Percentiles rank a stretch among this genome's conserved stretches.
Conservation (phyloP, 2,329 filamentous ascomycete species). For the Fusarium nodosum region DNA sequence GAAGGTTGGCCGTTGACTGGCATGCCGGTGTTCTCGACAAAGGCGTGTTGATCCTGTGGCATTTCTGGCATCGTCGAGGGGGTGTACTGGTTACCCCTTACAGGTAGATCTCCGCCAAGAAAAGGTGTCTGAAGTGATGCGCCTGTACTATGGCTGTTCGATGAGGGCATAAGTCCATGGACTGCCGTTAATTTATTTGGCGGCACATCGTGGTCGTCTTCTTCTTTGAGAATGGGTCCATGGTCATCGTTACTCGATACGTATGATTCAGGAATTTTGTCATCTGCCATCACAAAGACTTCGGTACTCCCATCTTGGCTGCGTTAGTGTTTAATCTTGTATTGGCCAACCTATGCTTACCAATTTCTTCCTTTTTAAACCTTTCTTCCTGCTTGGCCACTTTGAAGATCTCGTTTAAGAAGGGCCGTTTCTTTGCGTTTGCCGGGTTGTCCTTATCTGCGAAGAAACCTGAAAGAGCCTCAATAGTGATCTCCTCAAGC, state of each 20-base stretch:
- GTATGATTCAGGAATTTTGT: conserved; percentile 64
- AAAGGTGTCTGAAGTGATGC: conserved; percentile 54
- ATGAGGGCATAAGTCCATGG: conserved; percentile 55
- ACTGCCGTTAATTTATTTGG: conserved; percentile 54
- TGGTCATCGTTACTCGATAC: conserved; percentile 63
- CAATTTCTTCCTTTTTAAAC: conserved; percentile 68
- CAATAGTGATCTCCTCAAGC: conserved; percentile 70
- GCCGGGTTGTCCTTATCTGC: conserved; percentile 64
- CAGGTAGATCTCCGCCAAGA: conserved; percentile 59
- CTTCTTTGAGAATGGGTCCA: conserved; percentile 58
- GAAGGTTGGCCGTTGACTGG: conserved; percentile 53
- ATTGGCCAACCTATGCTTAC: conserved; percentile 55
- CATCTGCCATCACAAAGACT: conserved; percentile 66
- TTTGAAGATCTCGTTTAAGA: conserved; percentile 72
- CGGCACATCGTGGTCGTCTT: conserved; percentile 58
- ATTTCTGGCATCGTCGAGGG: conserved; percentile 61
- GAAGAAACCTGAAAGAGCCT: conserved; percentile 71
- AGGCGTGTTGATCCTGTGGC: conserved; percentile 57
- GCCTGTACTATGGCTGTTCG: conserved; percentile 56
- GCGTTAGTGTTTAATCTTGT: conserved; percentile 16
- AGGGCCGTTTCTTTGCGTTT: conserved; percentile 68
- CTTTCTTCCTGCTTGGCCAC: conserved; percentile 70
- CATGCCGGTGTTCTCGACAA: conserved; percentile 56
- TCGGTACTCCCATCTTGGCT: conserved; percentile 61
- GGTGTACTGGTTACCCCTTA: conserved; percentile 59